phyloP scores from a whole-genome alignment of 164 flowering plant species.

The Vitis labrusca region DNA sequence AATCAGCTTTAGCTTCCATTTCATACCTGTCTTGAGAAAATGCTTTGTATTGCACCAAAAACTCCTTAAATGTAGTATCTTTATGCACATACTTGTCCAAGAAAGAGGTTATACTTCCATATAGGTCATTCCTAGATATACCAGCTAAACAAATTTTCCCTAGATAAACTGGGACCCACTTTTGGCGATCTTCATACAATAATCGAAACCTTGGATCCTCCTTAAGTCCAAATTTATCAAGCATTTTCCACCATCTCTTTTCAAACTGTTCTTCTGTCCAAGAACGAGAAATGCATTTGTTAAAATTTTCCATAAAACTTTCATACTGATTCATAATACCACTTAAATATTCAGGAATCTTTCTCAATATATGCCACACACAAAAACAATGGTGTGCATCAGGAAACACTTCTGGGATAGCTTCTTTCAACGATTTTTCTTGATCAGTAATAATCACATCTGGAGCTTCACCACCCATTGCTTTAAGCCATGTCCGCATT shows the following conservation, averaged over 20 bases:
- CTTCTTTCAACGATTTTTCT: slow-evolving; percentile 24
- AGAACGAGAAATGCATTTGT: slow-evolving; percentile 23
- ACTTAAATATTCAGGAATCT: slow-evolving; percentile 23
- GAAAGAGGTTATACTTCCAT: slow-evolving; percentile 23
- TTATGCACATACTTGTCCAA: slow-evolving; percentile 25
- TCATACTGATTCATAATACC: slow-evolving; percentile 7
- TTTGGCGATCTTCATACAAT: slow-evolving; percentile 24
- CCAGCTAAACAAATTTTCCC: slow-evolving; percentile 27
- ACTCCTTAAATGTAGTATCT: slow-evolving; percentile 23
- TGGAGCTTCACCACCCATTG: slow-evolving; percentile 28
- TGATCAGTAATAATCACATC: slow-evolving; percentile 31
- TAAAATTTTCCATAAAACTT: slow-evolving; percentile 16
- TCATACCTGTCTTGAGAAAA: slow-evolving; percentile 18
- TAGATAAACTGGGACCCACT: slow-evolving; percentile 30
- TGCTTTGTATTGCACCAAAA: slow-evolving; percentile 17
- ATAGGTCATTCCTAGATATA: slow-evolving; percentile 23
- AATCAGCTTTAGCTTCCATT: slow-evolving; percentile 23
- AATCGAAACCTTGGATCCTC: slow-evolving; percentile 25
- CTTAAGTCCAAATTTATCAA: slow-evolving; percentile 22
- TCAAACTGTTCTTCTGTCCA: slow-evolving; percentile 36
- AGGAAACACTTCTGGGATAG: slow-evolving; percentile 24
- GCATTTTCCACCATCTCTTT: slow-evolving; percentile 29
- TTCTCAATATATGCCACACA: slow-evolving; percentile 32
- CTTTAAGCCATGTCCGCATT: slow-evolving; percentile 31
- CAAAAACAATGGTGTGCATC: slow-evolving; percentile 23